A percentile compares a stretch with the other conserved stretches of the same genome.
phyloP scores from a whole-genome alignment of 2,329 filamentous ascomycete species.

The Penicillium sp. region DNA sequence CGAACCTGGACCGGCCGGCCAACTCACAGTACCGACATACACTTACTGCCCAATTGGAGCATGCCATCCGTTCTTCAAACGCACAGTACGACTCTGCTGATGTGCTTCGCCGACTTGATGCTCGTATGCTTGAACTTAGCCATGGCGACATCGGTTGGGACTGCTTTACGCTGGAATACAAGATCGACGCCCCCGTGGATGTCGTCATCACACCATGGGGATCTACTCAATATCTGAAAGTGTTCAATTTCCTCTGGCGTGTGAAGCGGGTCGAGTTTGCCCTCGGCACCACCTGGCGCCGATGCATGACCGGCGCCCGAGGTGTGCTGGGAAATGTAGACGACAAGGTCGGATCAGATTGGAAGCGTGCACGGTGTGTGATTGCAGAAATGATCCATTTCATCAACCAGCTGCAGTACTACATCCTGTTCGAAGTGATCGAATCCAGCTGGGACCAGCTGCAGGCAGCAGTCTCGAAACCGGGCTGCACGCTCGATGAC shows the following conservation, averaged over 20 bases:
- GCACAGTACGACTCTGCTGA: slow-evolving; percentile 92
- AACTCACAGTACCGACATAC: slow-evolving; percentile 95
- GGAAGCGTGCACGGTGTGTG: slow-evolving; percentile 83
- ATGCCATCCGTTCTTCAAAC: slow-evolving; percentile 94
- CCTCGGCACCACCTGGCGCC: slow-evolving; percentile 82
- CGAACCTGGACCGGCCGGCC: slow-evolving; percentile 90
- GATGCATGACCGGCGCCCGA: slow-evolving; percentile 89
- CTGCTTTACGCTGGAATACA: slow-evolving; percentile 97
- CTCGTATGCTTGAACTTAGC: slow-evolving; percentile 94
- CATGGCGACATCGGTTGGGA: slow-evolving; percentile 99
- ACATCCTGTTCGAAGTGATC: slow-evolving; percentile 97
- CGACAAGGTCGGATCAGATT: slow-evolving; percentile 67
- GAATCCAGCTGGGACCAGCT: slow-evolving; percentile 92
- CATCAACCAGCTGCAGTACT: slow-evolving; percentile 93
- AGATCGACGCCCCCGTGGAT: slow-evolving; percentile 92
- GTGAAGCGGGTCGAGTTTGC: slow-evolving; percentile 97
- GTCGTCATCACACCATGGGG: slow-evolving; percentile 96
- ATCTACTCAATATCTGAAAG: slow-evolving; percentile 92
- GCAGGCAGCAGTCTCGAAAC: slow-evolving; percentile 73
- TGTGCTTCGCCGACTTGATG: slow-evolving; percentile 83
- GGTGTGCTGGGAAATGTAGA: slow-evolving; percentile 79
- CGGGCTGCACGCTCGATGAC: slow-evolving; percentile 88
- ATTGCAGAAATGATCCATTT: slow-evolving; percentile 99
- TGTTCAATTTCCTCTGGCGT: slow-evolving; percentile 98
- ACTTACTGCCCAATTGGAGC: slow-evolving; percentile 92